Evolutionary conservation across 805 yeast species (phyloP).

Genomic region (Ogataea polymorpha): DNA sequence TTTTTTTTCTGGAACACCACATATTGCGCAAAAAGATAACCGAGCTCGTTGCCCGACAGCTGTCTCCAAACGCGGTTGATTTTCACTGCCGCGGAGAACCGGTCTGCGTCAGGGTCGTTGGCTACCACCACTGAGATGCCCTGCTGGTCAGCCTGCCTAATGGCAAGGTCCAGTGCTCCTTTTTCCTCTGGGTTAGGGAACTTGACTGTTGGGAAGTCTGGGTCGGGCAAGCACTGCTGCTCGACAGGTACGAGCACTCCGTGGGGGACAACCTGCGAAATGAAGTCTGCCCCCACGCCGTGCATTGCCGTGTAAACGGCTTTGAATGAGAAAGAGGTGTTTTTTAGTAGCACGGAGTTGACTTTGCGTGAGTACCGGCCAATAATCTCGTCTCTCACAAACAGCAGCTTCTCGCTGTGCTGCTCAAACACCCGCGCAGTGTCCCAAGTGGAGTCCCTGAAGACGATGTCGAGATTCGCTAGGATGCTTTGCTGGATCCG

Average conservation of each 20-base stretch:
- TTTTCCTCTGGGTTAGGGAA: constrained; percentile 97
- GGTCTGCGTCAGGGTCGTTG: constrained; percentile 96
- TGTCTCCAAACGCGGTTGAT: constrained; percentile 61
- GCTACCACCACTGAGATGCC: constrained; percentile 63
- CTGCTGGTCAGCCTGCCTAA: constrained; percentile 50
- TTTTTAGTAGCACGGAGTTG: constrained; percentile 31
- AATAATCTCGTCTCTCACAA: constrained; percentile 42
- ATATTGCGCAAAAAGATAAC: constrained; percentile 75
- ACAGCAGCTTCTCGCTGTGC: constrained; percentile 28
- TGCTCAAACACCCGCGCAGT: constrained; percentile 30
- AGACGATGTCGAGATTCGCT: constrained; percentile 59
- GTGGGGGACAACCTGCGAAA: constrained; percentile 38
- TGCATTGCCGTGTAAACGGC: constrained; percentile 93
- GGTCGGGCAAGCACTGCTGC: constrained; percentile 75
- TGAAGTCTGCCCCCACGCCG: constrained; percentile 80
- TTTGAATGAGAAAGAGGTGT: constrained; percentile 34
- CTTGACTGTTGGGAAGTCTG: constrained; percentile 76
- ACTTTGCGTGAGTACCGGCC: constrained; percentile 39
- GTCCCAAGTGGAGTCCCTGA: constrained; percentile 36
- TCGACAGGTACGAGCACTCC: constrained; percentile 41
- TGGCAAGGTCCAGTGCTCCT: constrained; percentile 81
- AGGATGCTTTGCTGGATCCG: constrained; percentile 66
- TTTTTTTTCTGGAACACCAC: constrained; percentile 36
- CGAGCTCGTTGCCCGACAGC: constrained; percentile 88
- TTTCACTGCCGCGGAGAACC: constrained; percentile 79